phyloP scores from a whole-genome alignment of 495 filamentous ascomycete genomes.

The Cenococcum geophilum region DNA sequence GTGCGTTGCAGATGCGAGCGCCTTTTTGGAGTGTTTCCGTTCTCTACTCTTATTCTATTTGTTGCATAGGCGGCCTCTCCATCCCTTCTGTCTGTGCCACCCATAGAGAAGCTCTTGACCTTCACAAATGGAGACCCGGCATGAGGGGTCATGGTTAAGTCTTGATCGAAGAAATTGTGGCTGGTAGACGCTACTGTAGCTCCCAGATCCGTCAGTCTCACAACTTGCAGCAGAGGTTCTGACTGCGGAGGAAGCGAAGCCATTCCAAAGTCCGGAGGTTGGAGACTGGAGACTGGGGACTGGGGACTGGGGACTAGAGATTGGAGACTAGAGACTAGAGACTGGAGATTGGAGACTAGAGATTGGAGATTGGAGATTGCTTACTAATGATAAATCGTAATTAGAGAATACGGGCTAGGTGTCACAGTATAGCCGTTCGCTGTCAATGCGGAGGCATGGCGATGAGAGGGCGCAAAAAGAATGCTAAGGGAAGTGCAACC shows the following conservation, averaged over 20 bases:
- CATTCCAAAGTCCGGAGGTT: too few relatives aligned
- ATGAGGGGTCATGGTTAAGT: constrained; percentile 22
- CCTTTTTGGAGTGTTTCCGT: constrained; percentile 10
- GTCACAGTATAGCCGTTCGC: too few relatives aligned
- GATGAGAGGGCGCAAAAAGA: neutral
- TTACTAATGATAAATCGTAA: too few relatives aligned
- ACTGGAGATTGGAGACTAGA: too few relatives aligned
- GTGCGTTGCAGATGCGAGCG: constrained; percentile 35
- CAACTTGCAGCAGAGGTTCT: too few relatives aligned
- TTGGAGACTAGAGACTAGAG: too few relatives aligned
- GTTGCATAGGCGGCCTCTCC: neutral
- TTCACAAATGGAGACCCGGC: constrained; percentile 10
- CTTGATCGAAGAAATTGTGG: neutral
- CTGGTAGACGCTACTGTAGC: neutral
- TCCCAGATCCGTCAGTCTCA: neutral
- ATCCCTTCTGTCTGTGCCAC: neutral
- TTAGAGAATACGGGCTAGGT: too few relatives aligned
- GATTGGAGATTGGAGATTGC: too few relatives aligned
- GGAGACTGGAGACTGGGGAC: too few relatives aligned
- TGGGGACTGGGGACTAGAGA: too few relatives aligned
- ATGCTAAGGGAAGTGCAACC: neutral
- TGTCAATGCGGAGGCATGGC: too few relatives aligned
- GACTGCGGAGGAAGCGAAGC: too few relatives aligned
- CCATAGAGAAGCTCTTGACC: neutral
- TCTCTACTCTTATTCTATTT: constrained; percentile 2